A percentile compares a stretch with the other conserved stretches of the same genome.
These are phyloP conservation scores for Dissophora globulifera DNA, from an alignment of 192 early-diverging fungal genomes.

Conservation along the genomic window DNA sequence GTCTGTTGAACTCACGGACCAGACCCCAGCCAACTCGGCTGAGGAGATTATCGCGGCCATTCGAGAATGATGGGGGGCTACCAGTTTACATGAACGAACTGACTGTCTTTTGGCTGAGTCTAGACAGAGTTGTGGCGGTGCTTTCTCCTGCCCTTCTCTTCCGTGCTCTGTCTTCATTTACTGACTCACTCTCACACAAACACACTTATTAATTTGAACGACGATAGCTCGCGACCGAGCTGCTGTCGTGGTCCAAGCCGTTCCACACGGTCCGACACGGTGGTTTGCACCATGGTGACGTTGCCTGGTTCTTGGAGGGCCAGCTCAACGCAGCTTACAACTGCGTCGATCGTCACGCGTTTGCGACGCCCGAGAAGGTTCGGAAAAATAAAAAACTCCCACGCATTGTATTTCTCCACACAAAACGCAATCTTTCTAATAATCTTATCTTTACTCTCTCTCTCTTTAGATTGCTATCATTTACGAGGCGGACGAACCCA, in stretches of 20 bases:
- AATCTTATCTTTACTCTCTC: too few species aligned
- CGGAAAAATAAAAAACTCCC: background rate
- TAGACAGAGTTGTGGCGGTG: too few species aligned
- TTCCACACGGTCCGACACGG: constrained; percentile 80
- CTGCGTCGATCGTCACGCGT: constrained; percentile 94
- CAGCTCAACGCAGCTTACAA: constrained; percentile 92
- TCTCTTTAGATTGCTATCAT: constrained; percentile 83
- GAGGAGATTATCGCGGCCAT: too few species aligned
- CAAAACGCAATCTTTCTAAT: background rate
- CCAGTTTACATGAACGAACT: too few species aligned
- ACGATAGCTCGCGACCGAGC: constrained; percentile 72
- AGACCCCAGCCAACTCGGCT: too few species aligned
- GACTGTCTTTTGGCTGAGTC: too few species aligned
- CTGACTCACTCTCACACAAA: too few species aligned
- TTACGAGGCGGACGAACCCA: constrained; percentile 92
- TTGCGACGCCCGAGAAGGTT: constrained; percentile 77
- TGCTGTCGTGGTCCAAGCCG: constrained; percentile 82
- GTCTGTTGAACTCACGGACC: too few species aligned
- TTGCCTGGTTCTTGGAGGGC: constrained; percentile 94
- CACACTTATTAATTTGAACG: background rate
- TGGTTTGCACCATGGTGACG: constrained; percentile 82
- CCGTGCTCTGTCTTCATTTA: too few species aligned
- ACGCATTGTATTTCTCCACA: background rate
- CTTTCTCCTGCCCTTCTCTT: too few species aligned
- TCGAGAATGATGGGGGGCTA: too few species aligned